Evolutionary conservation across 495 filamentous ascomycete species (phyloP).

Genomic region (Penicillium desertorum): DNA sequence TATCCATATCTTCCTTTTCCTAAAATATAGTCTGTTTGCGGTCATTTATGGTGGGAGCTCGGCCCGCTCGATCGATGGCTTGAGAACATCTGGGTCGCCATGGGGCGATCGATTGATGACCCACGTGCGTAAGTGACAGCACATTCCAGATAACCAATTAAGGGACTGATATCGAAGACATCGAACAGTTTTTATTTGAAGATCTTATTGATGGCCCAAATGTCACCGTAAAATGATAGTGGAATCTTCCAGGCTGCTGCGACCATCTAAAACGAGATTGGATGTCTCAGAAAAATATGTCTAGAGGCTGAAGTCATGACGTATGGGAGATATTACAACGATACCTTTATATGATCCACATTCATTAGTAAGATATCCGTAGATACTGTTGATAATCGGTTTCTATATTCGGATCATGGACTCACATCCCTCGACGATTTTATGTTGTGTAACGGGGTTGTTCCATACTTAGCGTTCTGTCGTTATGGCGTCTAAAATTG

Average conservation of each 20-base stretch:
- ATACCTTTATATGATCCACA: slow-evolving; percentile 14
- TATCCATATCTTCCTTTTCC: background rate
- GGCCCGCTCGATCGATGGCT: slow-evolving; percentile 2
- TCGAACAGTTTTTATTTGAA: background rate
- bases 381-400: background rate
- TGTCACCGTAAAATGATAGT: background rate
- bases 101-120: background rate
- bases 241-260: background rate
- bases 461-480: too few relatives aligned
- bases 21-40: background rate
- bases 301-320: slow-evolving; percentile 19
- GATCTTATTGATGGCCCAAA: too few relatives aligned
- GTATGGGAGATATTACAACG: slow-evolving; percentile 15
- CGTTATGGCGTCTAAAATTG: too few relatives aligned
- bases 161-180: background rate
- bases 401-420: background rate
- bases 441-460: background rate
- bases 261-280: background rate
- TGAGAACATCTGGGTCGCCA: background rate
- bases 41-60: background rate
- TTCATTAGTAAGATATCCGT: background rate
- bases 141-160: background rate
- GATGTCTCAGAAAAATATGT: background rate
- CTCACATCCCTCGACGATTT: background rate
- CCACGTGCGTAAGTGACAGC: background rate